Base-by-base conservation (phyloP, 2,329 filamentous ascomycete genomes). In the Penicillium sp. region DNA sequence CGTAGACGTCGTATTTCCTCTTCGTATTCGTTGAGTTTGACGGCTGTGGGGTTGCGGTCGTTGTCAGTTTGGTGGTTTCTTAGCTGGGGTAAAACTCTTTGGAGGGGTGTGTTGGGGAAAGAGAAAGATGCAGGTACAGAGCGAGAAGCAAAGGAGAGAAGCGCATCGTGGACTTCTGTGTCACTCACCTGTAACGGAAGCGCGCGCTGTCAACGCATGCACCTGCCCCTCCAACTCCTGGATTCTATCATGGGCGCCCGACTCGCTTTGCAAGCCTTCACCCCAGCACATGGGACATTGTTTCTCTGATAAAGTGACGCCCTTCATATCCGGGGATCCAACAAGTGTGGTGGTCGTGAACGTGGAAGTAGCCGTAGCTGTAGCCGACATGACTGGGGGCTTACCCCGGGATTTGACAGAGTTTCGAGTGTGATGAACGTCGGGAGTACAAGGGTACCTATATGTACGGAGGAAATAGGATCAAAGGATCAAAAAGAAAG, bases 1-100 rank as follows among this genome's bases (percentile, higher is more conserved):
- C 71, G 72, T 31, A 86, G 73, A 48, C 73, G 75, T 50, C 77
- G 81, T 22, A 86, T 73, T 66, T 86, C 81, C 59, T 86, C 83
- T 75, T 87, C 84, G 69, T 86, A 86, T 68, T 85, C 81, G 64
- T 82, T 82, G 58, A 85, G 79, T 68, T 77, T 84, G 61, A 80
- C 77, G 45, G 79, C 81, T 82, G 62, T 60, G n/a, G 36, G 16
- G 18, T 53, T 40, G 42, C 34, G 38, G 48, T 53, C 21, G 38
- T 27, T 31, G 38, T 53, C 27, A 40, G 44, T 21, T 27, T 4
- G 3, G 22, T 27, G 16, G 38, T 2, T 32, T 32, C 24, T 43
- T 38, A 18, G n/a, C 40, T 43, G 22, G 14, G 13, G 11, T 21
- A 40, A 40, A 18, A 18, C 38, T 40, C 38, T 44, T 38, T 3